Evolutionary conservation across 1,139 yeast genomes (phyloP).

Genomic region (Lodderomyces jiufengensis): DNA sequence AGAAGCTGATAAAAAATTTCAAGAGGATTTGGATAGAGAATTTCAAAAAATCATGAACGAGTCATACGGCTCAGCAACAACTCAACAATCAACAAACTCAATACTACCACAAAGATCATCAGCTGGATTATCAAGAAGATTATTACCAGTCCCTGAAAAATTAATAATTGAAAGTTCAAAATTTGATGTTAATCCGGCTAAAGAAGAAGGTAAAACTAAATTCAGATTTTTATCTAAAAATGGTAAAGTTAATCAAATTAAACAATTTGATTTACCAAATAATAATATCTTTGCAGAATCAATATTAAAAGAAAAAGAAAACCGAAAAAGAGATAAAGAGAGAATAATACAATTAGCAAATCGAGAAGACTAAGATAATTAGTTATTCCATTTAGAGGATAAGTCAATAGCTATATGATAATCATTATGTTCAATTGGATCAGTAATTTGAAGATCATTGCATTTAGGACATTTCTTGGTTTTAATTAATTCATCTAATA

Average conservation of each 20-base stretch:
- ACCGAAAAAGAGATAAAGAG: constrained; percentile 34
- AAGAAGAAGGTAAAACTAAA: constrained; percentile 21
- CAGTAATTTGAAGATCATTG: constrained; percentile 19
- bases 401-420: constrained; percentile 39
- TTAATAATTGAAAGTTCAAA: constrained; percentile 1
- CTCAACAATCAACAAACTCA: constrained; percentile 2
- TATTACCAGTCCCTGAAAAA: constrained; percentile 20
- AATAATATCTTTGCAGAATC: constrained; percentile 47
- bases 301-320: constrained; percentile 28
- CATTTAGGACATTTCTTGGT: constrained; percentile 27
- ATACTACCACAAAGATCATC: neutral
- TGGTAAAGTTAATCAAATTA: constrained; percentile 43
- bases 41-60: constrained; percentile 48
- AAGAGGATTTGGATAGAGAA: constrained; percentile 52
- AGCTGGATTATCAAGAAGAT: constrained; percentile 7
- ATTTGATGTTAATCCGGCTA: neutral
- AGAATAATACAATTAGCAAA: constrained; percentile 41
- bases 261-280: constrained; percentile 46
- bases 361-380: constrained; percentile 19
- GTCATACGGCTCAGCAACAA: constrained; percentile 35
- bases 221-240: constrained; percentile 55
- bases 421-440: constrained; percentile 40
- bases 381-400: constrained; percentile 25
- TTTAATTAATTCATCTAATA: constrained; percentile 18
- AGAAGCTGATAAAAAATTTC: constrained; percentile 43